phyloP scores from a whole-genome alignment of 495 filamentous ascomycete genomes.

The Tetracladium setigerum region DNA sequence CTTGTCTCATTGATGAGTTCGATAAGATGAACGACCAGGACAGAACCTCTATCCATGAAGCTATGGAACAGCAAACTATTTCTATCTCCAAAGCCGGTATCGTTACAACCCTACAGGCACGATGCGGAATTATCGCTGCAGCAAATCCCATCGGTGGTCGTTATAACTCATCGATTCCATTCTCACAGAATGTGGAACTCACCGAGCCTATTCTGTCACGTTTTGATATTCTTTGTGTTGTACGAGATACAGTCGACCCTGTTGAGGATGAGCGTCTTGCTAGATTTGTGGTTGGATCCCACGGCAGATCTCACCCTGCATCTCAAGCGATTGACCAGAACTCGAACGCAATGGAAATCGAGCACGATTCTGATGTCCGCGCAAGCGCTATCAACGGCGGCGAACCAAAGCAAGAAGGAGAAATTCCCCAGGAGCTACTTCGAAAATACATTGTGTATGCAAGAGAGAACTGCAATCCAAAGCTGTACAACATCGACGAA shows the following conservation, averaged over 20 bases:
- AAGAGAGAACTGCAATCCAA: slow-evolving; percentile 80
- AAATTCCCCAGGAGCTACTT: slow-evolving; percentile 86
- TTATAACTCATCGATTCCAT: slow-evolving; percentile 94
- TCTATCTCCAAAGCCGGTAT: slow-evolving; percentile 99
- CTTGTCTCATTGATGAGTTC: slow-evolving; percentile 97
- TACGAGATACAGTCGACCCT: slow-evolving; percentile 95
- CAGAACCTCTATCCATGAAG: slow-evolving; percentile 96
- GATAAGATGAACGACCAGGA: slow-evolving; percentile 99
- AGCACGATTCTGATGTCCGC: slow-evolving; percentile 16
- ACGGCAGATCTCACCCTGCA: slow-evolving; percentile 79
- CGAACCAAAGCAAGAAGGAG: slow-evolving; percentile 58
- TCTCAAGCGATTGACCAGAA: slow-evolving; percentile 44
- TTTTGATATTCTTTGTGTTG: slow-evolving; percentile 97
- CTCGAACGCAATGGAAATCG: slow-evolving; percentile 39
- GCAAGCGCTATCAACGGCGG: slow-evolving; percentile 31
- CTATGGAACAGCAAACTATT: slow-evolving; percentile 99
- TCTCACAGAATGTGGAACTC: slow-evolving; percentile 91
- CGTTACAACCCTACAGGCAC: slow-evolving; percentile 94
- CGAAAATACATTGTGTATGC: slow-evolving; percentile 98
- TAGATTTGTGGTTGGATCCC: slow-evolving; percentile 88
- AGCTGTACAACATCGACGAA: slow-evolving; percentile 96
- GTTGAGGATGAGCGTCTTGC: slow-evolving; percentile 92
- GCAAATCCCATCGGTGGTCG: slow-evolving; percentile 95
- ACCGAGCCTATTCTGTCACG: slow-evolving; percentile 97
- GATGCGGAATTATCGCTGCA: slow-evolving; percentile 93